These are phyloP conservation scores for Cladorrhinum samala DNA, from an alignment of 495 filamentous ascomycete genomes.

Conservation along the genomic window DNA sequence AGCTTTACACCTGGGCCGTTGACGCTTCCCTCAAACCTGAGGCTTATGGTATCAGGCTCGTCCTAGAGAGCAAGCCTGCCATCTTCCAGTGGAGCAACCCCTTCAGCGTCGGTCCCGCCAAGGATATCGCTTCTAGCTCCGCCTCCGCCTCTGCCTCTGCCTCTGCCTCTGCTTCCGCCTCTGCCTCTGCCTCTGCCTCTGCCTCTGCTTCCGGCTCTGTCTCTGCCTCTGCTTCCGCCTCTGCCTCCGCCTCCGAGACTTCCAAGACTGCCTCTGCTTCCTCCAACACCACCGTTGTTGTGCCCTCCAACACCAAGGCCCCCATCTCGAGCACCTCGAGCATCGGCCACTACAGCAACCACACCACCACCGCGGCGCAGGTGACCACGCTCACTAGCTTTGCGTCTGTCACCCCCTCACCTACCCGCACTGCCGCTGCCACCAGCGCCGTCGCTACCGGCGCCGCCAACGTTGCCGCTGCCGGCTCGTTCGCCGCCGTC, in stretches of 20 bases:
- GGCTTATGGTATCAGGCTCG: conserved; percentile 41
- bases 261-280: conserved; percentile 12
- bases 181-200: conserved; percentile 9
- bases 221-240: conserved; percentile 10
- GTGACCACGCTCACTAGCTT: conserved; percentile 1
- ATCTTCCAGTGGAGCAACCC: conserved; percentile 48
- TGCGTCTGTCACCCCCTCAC: neutral
- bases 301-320: conserved; percentile 10
- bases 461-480: conserved; percentile 5
- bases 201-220: conserved; percentile 9
- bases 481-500: conserved; percentile 20
- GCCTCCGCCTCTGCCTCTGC: conserved; percentile 6
- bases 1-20: conserved; percentile 36
- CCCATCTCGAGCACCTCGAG: conserved; percentile 8
- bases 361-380: neutral
- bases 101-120: conserved; percentile 37
- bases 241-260: conserved; percentile 6
- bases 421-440: conserved; percentile 11
- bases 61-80: conserved; percentile 24
- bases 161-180: conserved; percentile 10
- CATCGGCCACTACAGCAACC: conserved; percentile 10
- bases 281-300: conserved; percentile 1
- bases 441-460: conserved; percentile 11
- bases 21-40: conserved; percentile 29
- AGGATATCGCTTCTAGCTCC: neutral